Evolutionary conservation across 768 basidiomycete species (phyloP).

Genomic region (Calocera cornea): DNA sequence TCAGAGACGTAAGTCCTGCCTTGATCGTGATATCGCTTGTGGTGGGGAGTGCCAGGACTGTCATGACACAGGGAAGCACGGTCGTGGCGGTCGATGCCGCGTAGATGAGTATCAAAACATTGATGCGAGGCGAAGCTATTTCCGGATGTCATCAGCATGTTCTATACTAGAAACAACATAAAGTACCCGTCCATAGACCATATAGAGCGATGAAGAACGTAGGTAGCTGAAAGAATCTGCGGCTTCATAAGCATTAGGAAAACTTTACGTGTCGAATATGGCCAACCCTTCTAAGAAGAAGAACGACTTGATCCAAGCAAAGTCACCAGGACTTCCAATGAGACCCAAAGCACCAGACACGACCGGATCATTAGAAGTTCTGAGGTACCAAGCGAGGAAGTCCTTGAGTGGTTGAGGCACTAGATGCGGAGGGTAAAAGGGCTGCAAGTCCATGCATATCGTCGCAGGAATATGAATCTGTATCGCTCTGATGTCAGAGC

Average conservation of each 20-base stretch:
- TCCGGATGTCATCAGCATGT: neutral
- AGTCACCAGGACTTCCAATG: constrained; percentile 13
- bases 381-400: constrained; percentile 39
- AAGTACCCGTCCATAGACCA: constrained; percentile 43
- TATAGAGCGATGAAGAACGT: constrained; percentile 56
- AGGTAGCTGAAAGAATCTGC: constrained; percentile 59
- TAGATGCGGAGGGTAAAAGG: constrained; percentile 33
- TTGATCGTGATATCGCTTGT: constrained; percentile 21
- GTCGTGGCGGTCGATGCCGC: constrained; percentile 69
- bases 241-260: neutral
- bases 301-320: constrained; percentile 39
- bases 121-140: constrained; percentile 40
- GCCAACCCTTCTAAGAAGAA: constrained; percentile 47
- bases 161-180: neutral
- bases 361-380: constrained; percentile 53
- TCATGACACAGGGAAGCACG: constrained; percentile 52
- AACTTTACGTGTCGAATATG: neutral
- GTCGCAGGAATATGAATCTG: constrained; percentile 58
- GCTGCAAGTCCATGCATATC: constrained; percentile 56
- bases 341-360: constrained; percentile 41
- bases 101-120: constrained; percentile 55
- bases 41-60: constrained; percentile 42
- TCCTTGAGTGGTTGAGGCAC: constrained; percentile 36
- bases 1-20: constrained; percentile 30
- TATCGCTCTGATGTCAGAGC: too few species aligned